phyloP scores from a whole-genome alignment of 2,329 filamentous ascomycete species.

The Aquanectria penicillioides region DNA sequence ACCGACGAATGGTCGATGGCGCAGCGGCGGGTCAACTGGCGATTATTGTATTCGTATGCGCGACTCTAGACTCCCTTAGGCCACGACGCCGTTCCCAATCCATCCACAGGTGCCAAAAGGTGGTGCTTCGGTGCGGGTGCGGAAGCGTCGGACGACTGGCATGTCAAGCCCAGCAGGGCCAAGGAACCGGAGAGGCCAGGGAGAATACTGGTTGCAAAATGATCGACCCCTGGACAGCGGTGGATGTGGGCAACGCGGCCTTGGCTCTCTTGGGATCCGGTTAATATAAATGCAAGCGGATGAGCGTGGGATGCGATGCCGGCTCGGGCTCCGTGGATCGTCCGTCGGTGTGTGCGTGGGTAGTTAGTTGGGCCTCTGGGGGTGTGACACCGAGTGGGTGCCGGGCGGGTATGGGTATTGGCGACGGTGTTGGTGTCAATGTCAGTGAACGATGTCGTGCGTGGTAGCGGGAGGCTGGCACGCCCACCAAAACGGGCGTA shows the following conservation, averaged over 20 bases:
- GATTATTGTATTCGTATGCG: constrained; percentile 37
- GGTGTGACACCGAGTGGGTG: constrained; percentile 16
- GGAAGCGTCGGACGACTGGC: constrained; percentile 42
- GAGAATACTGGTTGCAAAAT: constrained; percentile 27
- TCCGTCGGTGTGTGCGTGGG: constrained; percentile 22
- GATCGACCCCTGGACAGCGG: constrained; percentile 27
- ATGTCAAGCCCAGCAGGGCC: constrained; percentile 36
- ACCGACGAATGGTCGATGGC: constrained; percentile 21
- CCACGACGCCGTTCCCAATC: constrained; percentile 36
- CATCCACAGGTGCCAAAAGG: constrained; percentile 38
- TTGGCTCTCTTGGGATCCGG: constrained; percentile 28
- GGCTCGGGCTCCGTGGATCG: constrained; percentile 21
- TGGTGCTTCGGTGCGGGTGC: constrained; percentile 40
- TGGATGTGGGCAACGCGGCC: constrained; percentile 29
- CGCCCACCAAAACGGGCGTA: constrained; percentile 34
- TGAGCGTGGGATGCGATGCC: constrained; percentile 24
- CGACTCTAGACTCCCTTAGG: constrained; percentile 38
- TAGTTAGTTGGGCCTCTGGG: constrained; percentile 1
- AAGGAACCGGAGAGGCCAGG: constrained; percentile 30
- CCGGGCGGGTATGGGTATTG: constrained; percentile 14
- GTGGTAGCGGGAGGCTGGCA: constrained; percentile 34
- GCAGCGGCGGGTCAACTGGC: constrained; percentile 17
- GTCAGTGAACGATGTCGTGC: constrained; percentile 23
- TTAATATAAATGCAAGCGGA: constrained; percentile 19
- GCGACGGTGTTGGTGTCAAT: constrained; percentile 17